These are phyloP conservation scores for Speleostelium caveatum DNA, from an alignment of 78 protist genomes.

Conservation along the genomic window DNA sequence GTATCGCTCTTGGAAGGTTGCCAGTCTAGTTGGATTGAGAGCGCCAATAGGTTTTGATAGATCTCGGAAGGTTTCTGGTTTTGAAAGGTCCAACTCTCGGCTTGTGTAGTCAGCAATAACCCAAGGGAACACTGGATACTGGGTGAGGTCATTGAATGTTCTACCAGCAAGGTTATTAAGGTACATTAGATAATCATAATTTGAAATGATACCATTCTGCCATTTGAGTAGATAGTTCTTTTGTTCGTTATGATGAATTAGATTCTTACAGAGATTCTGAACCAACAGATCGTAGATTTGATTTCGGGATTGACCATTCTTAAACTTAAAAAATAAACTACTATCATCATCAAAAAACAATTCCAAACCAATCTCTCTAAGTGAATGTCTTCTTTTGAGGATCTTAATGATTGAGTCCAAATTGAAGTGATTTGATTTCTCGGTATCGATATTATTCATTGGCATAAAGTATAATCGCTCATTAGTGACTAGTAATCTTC, in stretches of 20 bases:
- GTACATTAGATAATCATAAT: constrained; percentile 92
- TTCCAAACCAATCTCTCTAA: constrained; percentile 81
- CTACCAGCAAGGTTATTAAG: constrained; percentile 93
- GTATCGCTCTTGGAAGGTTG: constrained; percentile 78
- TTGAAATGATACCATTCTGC: constrained; percentile 88
- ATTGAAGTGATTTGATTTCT: constrained; percentile 69
- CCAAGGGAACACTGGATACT: constrained; percentile 87
- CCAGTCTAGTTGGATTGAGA: constrained; percentile 84
- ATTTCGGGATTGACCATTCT: constrained; percentile 18
- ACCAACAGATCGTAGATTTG: constrained; percentile 44
- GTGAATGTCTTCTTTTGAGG: constrained; percentile 73
- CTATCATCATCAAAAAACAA: constrained; percentile 64
- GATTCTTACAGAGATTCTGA: constrained; percentile 20
- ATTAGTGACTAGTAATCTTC: constrained; percentile 85
- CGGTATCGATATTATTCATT: constrained; percentile 79
- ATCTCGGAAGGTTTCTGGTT: constrained; percentile 86
- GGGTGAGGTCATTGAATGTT: constrained; percentile 91
- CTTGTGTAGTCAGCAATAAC: constrained; percentile 40
- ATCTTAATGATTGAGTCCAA: constrained; percentile 38
- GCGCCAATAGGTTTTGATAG: constrained; percentile 96
- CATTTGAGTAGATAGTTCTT: constrained; percentile 71
- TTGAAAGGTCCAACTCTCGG: constrained; percentile 17
- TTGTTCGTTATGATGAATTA: constrained; percentile 46
- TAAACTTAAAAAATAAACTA: constrained; percentile 47
- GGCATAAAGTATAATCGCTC: constrained; percentile 90